Percentiles rank a stretch among this genome's conserved stretches.
Evolutionary conservation across 306 rosid genomes (phyloP).

Genomic region (Corylus heterophylla): DNA sequence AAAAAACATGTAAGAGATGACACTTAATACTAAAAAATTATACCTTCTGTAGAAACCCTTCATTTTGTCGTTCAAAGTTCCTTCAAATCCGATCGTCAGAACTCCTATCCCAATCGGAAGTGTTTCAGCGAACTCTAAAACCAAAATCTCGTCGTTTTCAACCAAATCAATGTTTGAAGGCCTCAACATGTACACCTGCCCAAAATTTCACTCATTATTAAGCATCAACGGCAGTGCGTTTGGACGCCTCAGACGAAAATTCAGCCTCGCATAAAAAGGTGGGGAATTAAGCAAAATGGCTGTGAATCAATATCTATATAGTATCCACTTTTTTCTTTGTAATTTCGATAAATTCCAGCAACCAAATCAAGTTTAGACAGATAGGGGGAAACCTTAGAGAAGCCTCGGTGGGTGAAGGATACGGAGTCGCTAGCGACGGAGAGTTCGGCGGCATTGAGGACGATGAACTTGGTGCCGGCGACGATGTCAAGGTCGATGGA

Average conservation of each 20-base stretch:
- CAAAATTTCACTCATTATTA: conserved; percentile 1
- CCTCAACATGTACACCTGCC: conserved; percentile 54
- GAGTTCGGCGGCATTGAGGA: conserved; percentile 84
- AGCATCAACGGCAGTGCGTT: conserved; percentile 18
- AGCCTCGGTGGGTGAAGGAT: conserved; percentile 40
- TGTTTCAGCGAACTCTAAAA: conserved; percentile 67
- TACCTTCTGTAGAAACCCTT: conserved; percentile 92
- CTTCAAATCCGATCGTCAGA: conserved; percentile 64
- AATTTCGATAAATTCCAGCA: background rate
- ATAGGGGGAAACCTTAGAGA: conserved; percentile 47
- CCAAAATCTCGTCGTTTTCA: conserved; percentile 69
- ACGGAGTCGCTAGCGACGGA: conserved; percentile 34
- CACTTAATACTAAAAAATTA: no score
- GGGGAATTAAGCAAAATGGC: background rate
- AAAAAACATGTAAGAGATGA: no score
- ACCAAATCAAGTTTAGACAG: background rate
- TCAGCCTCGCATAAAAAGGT: no score
- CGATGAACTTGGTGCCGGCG: conserved; percentile 61
- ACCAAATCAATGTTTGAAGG: conserved; percentile 65
- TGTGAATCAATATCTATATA: background rate
- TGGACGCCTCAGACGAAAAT: background rate
- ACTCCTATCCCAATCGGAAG: conserved; percentile 68
- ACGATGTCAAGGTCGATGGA: conserved; percentile 61
- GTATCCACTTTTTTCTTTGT: background rate
- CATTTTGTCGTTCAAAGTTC: conserved; percentile 79